Evolutionary conservation across 106 monocot genomes (phyloP), one percentile per base, ranked within the genome.

Genomic region (Hemerocallis citrina): DNA sequence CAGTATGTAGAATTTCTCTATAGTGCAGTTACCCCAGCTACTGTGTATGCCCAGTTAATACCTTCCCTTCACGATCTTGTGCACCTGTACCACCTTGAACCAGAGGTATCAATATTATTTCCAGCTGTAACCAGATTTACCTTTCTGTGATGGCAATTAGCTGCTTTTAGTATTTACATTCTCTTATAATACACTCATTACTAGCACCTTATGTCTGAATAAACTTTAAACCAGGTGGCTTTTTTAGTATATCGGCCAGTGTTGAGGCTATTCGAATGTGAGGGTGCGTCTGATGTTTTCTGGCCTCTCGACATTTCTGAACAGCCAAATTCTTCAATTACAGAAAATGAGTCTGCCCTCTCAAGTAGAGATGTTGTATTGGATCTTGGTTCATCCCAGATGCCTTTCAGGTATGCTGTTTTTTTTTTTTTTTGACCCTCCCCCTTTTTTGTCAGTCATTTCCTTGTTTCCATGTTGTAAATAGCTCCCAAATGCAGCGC

Each of bases 1-100:
- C 98, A 98, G 59, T 98, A 91, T 63, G 85, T 88, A 21, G 98
- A 98, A 35, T 98, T 98, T 80, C 98, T 98, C 41, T 77, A 42
- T 38, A 85, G 72, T 71, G 81, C 98, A 15, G 25, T 98, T 52
- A 70, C 70, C 67, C 98, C 96, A 36, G 36, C 62, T 51, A 47
- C 72, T 47, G 35, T 57, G 6, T 98, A 92, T 75, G 91, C 85
- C 22, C 85, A 92, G 40, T 36, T 92, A 57, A 75, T 92, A 63
- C 98, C 98, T 39, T 68, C 79, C 13, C 66, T 98, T 12, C 67
- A 82, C 47, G 98, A 98, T 61, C 82, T 98, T 47, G 72, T 84
- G 37, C 87, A 92, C 54, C 81, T 75, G 30, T 98, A 98, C 56
- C 91, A 98, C 54, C 85, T 98, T 61, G 98, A 98, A 20, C 85